Evolutionary conservation across 2,329 filamentous ascomycete genomes (phyloP).

Genomic region (Phialophora chinensis): DNA sequence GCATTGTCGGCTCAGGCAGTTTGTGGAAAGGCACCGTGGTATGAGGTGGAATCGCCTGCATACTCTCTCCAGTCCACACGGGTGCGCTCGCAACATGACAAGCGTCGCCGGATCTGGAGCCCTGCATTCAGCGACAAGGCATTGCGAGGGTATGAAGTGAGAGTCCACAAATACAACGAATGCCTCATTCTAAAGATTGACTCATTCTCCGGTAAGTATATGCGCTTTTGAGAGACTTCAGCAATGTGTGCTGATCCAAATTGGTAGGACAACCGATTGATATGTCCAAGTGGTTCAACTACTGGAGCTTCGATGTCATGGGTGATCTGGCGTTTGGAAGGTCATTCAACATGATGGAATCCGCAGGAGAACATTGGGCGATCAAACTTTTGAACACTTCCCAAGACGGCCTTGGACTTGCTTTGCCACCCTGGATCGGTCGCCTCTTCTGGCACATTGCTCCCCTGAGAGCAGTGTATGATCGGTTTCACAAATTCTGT

Average conservation of each 20-base stretch:
- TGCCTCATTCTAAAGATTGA: too few species aligned
- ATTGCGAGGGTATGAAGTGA: slow-evolving; percentile 22
- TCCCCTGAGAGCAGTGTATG: too few species aligned
- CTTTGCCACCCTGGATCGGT: too few species aligned
- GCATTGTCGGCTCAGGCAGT: too few species aligned
- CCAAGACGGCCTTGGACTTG: neutral
- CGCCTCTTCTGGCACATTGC: too few species aligned
- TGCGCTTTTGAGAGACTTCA: too few species aligned
- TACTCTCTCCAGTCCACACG: slow-evolving; percentile 6
- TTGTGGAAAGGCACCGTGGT: too few species aligned
- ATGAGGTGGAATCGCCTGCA: too few species aligned
- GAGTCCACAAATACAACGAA: neutral
- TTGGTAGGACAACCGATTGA: slow-evolving; percentile 15
- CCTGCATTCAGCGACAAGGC: slow-evolving; percentile 17
- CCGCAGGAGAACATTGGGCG: slow-evolving; percentile 14
- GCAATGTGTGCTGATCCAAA: neutral
- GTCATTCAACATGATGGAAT: slow-evolving; percentile 26
- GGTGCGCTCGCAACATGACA: slow-evolving; percentile 23
- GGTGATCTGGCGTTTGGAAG: slow-evolving; percentile 29
- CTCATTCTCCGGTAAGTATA: too few species aligned
- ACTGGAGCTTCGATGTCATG: slow-evolving; percentile 35
- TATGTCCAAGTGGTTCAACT: slow-evolving; percentile 31
- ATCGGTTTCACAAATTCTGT: too few species aligned
- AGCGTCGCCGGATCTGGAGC: slow-evolving; percentile 20
- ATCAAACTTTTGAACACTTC: slow-evolving; percentile 13